Evolutionary conservation across 257 asterid species (phyloP).

Genomic region (Gentiana macrophylla): DNA sequence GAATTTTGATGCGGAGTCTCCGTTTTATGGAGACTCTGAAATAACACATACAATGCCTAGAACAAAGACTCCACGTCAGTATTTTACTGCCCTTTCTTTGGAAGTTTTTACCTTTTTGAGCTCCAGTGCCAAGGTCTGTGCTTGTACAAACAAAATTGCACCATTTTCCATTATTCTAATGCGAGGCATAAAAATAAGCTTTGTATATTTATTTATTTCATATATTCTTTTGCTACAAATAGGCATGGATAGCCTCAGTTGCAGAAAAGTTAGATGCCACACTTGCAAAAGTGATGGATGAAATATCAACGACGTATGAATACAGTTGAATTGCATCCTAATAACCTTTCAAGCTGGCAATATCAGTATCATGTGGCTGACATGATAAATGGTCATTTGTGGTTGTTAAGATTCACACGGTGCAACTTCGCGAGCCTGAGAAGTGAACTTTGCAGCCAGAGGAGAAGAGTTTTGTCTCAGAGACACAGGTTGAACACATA

Average conservation of each 20-base stretch:
- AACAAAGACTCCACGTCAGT: background rate
- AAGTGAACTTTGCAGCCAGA: too few species aligned
- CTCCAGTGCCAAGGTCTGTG: background rate
- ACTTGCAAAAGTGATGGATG: slow-evolving; percentile 38
- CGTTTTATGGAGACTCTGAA: background rate
- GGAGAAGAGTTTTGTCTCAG: too few species aligned
- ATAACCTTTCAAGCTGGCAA: too few species aligned
- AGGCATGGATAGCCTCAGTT: slow-evolving; percentile 89
- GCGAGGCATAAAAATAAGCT: background rate
- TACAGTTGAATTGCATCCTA: background rate
- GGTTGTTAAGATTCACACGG: too few species aligned
- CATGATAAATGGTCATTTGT: too few species aligned
- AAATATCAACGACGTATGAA: slow-evolving; percentile 5
- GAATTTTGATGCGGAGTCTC: too few species aligned
- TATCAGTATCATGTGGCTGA: too few species aligned
- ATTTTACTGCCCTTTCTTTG: background rate
- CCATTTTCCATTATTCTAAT: background rate
- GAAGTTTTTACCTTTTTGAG: too few species aligned
- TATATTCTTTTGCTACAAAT: slow-evolving; percentile 10
- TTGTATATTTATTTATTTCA: background rate
- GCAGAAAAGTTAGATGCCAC: slow-evolving; percentile 84
- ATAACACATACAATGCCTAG: background rate
- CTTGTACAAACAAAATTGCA: background rate
- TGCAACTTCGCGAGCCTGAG: too few species aligned
- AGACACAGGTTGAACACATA: too few species aligned